Base-by-base conservation (phyloP, 176 grass and related monocot genomes). In the Puccinellia tenuiflora region DNA sequence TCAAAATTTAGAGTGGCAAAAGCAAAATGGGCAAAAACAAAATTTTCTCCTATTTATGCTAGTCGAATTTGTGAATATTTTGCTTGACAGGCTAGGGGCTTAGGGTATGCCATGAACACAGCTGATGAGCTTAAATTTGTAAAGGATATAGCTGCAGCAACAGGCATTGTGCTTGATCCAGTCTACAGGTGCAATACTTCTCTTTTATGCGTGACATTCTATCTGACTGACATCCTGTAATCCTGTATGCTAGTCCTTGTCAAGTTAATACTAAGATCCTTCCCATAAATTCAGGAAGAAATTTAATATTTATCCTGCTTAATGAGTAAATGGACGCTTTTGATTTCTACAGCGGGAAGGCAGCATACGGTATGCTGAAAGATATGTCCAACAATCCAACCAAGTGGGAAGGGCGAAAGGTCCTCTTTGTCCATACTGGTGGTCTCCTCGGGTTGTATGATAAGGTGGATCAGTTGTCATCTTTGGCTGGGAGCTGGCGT, bases 31-130 rank as follows among this genome's bases (percentile, higher is more conserved):
- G n/a, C n/a, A n/a, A n/a, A n/a, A n/a, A n/a, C n/a, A n/a, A n/a
- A n/a, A n/a, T n/a, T n/a, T n/a, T n/a, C n/a, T n/a, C n/a, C n/a
- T n/a, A n/a, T n/a, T n/a, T n/a, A n/a, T n/a, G n/a, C n/a, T n/a
- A n/a, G n/a, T n/a, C n/a, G n/a, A n/a, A n/a, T n/a, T n/a, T n/a
- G n/a, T n/a, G n/a, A n/a, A n/a, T n/a, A n/a, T n/a, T n/a, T n/a
- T n/a, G n/a, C n/a, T n/a, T n/a, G 25, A 73, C 80, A 97, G 92
- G 94, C 85, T 59, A 97, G 94, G 73, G 92, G 92, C 66, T 86
- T 97, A 92, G 94, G 94, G 56, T 97, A 97, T 52, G 92, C 94
- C 77, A 92, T 94, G 85, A 97, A 90, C 80, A 97, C 88, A 77
- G 60, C 79, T 21, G 87, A 94, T 81, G 94, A 97, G 85, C 92